phyloP scores from a whole-genome alignment of 2,329 filamentous ascomycete genomes.

The Leptographium flavum region DNA sequence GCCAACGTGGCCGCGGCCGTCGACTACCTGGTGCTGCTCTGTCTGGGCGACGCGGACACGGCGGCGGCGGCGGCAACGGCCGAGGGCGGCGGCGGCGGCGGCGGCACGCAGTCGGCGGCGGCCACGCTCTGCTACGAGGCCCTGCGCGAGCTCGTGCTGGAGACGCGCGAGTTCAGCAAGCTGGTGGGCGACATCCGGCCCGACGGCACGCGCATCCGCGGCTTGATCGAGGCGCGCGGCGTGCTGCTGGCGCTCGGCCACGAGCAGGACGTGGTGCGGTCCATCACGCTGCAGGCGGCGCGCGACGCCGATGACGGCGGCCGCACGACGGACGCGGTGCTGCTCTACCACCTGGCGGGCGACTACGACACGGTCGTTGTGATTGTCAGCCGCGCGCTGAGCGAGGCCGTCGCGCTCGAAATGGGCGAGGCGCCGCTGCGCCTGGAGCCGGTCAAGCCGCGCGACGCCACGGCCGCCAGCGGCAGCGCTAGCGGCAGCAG shows the following conservation, averaged over 20 bases:
- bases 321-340: conserved; percentile 80
- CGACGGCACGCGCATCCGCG: conserved; percentile 73
- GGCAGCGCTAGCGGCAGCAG: conserved; percentile 22
- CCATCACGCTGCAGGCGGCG: conserved; percentile 87
- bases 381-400: conserved; percentile 80
- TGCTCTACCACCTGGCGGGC: conserved; percentile 86
- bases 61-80: background rate
- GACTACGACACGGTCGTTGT: conserved; percentile 91
- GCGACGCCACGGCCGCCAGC: conserved; percentile 34
- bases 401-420: conserved; percentile 76
- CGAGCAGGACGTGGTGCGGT: conserved; percentile 72
- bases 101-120: conserved; percentile 36
- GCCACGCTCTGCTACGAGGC: conserved; percentile 78
- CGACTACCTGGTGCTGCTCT: conserved; percentile 85
- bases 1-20: conserved; percentile 80
- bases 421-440: conserved; percentile 69
- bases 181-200: conserved; percentile 81
- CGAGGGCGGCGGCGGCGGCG: background rate
- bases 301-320: conserved; percentile 90
- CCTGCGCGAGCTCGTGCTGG: conserved; percentile 84
- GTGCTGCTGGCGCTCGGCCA: conserved; percentile 66
- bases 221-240: conserved; percentile 76
- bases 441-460: conserved; percentile 66
- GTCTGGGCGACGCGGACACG: conserved; percentile 65
- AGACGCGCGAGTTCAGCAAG: conserved; percentile 89